These are phyloP conservation scores for Suillus clintonianus DNA, from an alignment of 768 basidiomycete genomes.

Conservation along the genomic window DNA sequence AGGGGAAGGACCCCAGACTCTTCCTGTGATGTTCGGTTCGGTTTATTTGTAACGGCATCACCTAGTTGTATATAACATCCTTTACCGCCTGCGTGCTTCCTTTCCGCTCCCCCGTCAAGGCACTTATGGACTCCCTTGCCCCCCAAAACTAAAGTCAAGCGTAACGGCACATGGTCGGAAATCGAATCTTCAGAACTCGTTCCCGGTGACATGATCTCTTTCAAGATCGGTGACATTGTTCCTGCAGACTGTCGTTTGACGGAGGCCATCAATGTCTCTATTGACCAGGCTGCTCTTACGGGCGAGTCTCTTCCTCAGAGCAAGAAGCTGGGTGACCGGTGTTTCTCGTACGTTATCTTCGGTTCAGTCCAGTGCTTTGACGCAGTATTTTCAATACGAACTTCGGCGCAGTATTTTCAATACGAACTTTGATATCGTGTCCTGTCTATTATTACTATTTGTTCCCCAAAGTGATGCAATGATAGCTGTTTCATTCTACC, in stretches of 20 bases:
- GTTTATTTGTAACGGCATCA: no score
- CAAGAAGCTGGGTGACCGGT: conserved; percentile 95
- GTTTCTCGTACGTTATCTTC: conserved; percentile 83
- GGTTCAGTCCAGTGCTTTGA: conserved; percentile 7
- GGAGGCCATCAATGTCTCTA: conserved; percentile 96
- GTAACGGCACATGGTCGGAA: conserved; percentile 81
- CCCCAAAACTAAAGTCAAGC: conserved; percentile 94
- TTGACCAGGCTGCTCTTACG: conserved; percentile 97
- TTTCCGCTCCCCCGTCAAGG: no score
- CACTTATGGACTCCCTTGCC: conserved; percentile 99
- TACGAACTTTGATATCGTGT: no score
- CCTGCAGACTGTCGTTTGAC: conserved; percentile 97
- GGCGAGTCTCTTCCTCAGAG: conserved; percentile 93
- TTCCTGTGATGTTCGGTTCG: no score
- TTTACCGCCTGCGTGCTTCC: no score
- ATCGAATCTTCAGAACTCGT: conserved; percentile 90
- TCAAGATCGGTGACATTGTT: conserved; percentile 99
- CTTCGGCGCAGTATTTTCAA: no score
- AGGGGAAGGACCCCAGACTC: no score
- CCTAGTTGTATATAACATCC: no score
- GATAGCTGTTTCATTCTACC: no score
- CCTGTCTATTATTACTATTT: no score
- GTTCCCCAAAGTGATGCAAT: no score
- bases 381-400: no score
- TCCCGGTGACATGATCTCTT: conserved; percentile 93